These are phyloP conservation scores for Phytophthora cactorum DNA, from an alignment of 352 stramenopile species.

Conservation along the genomic window DNA sequence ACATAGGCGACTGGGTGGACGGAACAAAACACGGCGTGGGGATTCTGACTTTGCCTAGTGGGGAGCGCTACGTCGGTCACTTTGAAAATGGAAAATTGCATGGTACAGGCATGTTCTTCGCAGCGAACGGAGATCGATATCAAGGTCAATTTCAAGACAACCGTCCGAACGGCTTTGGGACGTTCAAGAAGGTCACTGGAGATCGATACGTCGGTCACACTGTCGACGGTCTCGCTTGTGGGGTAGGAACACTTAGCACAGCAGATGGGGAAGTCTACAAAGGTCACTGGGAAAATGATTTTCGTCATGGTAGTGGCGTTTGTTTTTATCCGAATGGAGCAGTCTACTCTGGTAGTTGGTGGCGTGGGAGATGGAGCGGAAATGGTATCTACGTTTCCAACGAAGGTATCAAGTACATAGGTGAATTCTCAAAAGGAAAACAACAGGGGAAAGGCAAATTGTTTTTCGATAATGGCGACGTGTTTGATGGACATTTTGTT, in stretches of 20 bases:
- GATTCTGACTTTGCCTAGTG: conserved; percentile 73
- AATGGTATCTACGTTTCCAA: conserved; percentile 70
- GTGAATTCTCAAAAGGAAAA: conserved; percentile 60
- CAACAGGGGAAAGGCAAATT: conserved; percentile 74
- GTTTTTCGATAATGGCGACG: conserved; percentile 77
- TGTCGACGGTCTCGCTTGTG: conserved; percentile 67
- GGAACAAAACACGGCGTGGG: conserved; percentile 85
- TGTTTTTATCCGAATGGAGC: conserved; percentile 82
- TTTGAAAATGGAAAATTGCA: conserved; percentile 82
- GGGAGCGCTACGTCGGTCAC: conserved; percentile 88
- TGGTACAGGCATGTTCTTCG: conserved; percentile 67
- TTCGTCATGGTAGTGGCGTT: conserved; percentile 67
- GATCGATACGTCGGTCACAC: conserved; percentile 75
- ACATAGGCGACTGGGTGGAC: conserved; percentile 74
- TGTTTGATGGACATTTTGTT: conserved; percentile 76
- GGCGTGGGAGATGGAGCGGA: conserved; percentile 59
- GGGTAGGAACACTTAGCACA: conserved; percentile 77
- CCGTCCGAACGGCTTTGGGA: conserved; percentile 60
- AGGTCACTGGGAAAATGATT: conserved; percentile 69
- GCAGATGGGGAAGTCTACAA: conserved; percentile 92
- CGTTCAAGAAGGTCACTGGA: conserved; percentile 73
- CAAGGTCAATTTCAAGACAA: conserved; percentile 64
- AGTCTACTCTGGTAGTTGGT: conserved; percentile 79
- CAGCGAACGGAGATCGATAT: conserved; percentile 86
- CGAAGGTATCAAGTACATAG: conserved; percentile 74